Conservation (phyloP, 805 yeast species). For the Candida yuanshanica region DNA sequence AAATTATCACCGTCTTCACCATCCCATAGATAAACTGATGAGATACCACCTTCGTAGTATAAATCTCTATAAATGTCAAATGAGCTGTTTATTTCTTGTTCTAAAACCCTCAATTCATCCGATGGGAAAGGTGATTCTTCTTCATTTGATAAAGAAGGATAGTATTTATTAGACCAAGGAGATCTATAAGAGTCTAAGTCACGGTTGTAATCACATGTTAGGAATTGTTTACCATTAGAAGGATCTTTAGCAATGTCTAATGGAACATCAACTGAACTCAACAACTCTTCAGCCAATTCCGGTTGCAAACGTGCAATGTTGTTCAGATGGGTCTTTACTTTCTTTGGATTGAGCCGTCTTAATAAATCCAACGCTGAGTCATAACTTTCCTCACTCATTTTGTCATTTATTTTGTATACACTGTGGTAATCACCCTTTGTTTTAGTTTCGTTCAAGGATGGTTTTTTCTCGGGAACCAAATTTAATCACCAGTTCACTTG, state of each 20-base stretch:
- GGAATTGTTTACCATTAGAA: slow-evolving; percentile 52
- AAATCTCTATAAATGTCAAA: slow-evolving; percentile 90
- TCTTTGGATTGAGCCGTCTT: slow-evolving; percentile 67
- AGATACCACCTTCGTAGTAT: slow-evolving; percentile 91
- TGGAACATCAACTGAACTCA: slow-evolving; percentile 86
- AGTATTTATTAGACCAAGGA: slow-evolving; percentile 82
- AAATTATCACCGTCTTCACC: slow-evolving; percentile 59
- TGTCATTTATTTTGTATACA: neutral
- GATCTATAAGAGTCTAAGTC: slow-evolving; percentile 91
- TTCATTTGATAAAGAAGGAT: slow-evolving; percentile 46
- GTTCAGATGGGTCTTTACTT: slow-evolving; percentile 39
- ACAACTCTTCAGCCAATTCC: slow-evolving; percentile 77
- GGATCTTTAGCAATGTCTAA: slow-evolving; percentile 36
- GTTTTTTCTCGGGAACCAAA: too few species aligned
- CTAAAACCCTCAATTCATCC: slow-evolving; percentile 60
- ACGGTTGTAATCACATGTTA: slow-evolving; percentile 91
- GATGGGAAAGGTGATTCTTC: slow-evolving; percentile 77
- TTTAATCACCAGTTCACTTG: too few species aligned
- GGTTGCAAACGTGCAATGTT: slow-evolving; percentile 42
- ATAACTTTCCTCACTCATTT: slow-evolving; percentile 37
- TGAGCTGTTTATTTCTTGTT: slow-evolving; percentile 78
- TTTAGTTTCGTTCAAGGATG: neutral
- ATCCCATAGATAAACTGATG: slow-evolving; percentile 92
- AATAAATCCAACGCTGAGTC: slow-evolving; percentile 78
- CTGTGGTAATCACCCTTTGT: too few species aligned